Base-by-base conservation (phyloP, 371 early-diverging fungal genomes). In the Lichtheimia hyalospora region DNA sequence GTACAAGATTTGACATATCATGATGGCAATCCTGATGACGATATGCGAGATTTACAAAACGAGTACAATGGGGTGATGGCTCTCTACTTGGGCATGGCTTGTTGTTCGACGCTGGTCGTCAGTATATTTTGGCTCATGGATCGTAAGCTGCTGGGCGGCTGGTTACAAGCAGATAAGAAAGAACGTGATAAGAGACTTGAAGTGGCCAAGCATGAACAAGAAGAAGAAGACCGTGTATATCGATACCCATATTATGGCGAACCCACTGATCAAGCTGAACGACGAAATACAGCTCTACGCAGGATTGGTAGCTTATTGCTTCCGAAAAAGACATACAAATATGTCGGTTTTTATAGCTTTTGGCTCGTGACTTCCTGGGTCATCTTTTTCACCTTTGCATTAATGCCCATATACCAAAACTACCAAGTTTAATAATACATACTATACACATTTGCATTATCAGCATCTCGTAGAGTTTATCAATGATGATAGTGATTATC, bases 1-100 rank as follows among this genome's bases (percentile, higher is more conserved):
- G 70, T 83, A 3, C 83, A 83, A 57, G 83, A 83, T 62, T 54
- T 74, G 23, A 74, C 79, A 0, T 73, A 64, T 43, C 79, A 75
- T 39, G 79, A 79, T 39, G 75, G 75, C 23, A 46, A 79, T 27
- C 69, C 74, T 0, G 54, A 67, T 23, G 74, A 79, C 49, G 62
- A 75, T 49, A 43, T 48, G 2, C 10, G 44, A 0, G 79, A 79
- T 54, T 57, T 75, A 3, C 57, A 66, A 44, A 51, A 49, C 20
- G 75, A 79, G 24, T 79, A 79, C 46, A 53, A 71, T 57, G 74
- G 79, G 14, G 79, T 79, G 42, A 79, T 79, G 79, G 61, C 68
- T 25, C 49, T 79, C 0, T 79, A 75, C 42, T 41, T 79, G 20
- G 61, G 66, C 13, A 46, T 79, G 58, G 71, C 74, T 3, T 57